phyloP scores from a whole-genome alignment of 208 protist species.

The Trypanosoma melophagium region DNA sequence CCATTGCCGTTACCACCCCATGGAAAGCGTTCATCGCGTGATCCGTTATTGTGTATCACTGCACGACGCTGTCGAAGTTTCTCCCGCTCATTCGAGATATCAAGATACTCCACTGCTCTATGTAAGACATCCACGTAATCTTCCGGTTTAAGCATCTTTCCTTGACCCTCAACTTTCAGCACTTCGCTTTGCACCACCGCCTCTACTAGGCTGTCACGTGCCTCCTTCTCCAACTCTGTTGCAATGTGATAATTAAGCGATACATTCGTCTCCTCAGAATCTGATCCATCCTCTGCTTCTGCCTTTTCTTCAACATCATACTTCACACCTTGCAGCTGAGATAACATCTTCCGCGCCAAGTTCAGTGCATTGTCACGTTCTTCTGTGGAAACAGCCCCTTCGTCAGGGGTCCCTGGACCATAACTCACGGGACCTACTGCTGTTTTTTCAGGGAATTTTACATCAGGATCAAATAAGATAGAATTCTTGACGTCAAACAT shows the following conservation, averaged over 20 bases:
- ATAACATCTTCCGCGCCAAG: slow-evolving; percentile 46
- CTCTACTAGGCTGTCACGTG: slow-evolving; percentile 62
- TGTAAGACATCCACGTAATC: slow-evolving; percentile 39
- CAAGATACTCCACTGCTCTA: slow-evolving; percentile 61
- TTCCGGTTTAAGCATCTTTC: slow-evolving; percentile 14
- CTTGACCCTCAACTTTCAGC: slow-evolving; percentile 19
- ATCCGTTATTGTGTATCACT: slow-evolving; percentile 25
- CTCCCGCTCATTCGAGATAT: slow-evolving; percentile 81
- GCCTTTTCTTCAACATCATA: slow-evolving; percentile 32
- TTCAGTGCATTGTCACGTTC: slow-evolving; percentile 54
- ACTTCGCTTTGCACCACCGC: slow-evolving; percentile 43
- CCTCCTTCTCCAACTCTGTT: slow-evolving; percentile 53
- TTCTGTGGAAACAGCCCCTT: slow-evolving; percentile 11
- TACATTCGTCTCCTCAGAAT: slow-evolving; percentile 64
- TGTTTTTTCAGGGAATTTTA: slow-evolving; percentile 10
- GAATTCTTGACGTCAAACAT: slow-evolving; percentile 45
- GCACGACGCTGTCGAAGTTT: slow-evolving; percentile 58
- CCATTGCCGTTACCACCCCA: slow-evolving; percentile 8
- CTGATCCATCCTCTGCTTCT: slow-evolving; percentile 14
- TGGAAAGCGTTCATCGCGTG: slow-evolving; percentile 8
- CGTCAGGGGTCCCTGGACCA: not conserved
- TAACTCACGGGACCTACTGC: slow-evolving; percentile 17
- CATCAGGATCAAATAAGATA: slow-evolving; percentile 34
- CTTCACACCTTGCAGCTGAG: slow-evolving; percentile 29
- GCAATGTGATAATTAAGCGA: slow-evolving; percentile 78